These are phyloP conservation scores for Epichloe festucae DNA, from an alignment of 2,329 filamentous ascomycete genomes.

Conservation along the genomic window DNA sequence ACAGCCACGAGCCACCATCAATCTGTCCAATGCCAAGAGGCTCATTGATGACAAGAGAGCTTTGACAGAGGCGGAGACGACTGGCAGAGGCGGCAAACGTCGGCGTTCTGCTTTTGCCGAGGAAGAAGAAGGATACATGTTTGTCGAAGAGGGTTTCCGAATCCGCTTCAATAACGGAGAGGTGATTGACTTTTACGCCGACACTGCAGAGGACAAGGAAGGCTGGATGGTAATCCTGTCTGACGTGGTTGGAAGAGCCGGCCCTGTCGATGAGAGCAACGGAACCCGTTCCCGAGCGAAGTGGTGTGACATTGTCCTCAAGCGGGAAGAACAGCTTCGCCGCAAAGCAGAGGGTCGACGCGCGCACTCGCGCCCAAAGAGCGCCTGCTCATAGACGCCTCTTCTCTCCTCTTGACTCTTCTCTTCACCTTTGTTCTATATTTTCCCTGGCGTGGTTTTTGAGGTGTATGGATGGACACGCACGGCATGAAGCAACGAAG, in stretches of 20 bases:
- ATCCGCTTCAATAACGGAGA: conserved; percentile 98
- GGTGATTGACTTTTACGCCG: conserved; percentile 96
- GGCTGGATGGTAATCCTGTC: conserved; percentile 84
- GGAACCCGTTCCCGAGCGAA: conserved; percentile 36
- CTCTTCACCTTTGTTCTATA: neutral
- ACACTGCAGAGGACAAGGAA: conserved; percentile 76
- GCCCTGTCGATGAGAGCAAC: conserved; percentile 30
- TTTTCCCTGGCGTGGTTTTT: neutral
- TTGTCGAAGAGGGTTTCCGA: conserved; percentile 97
- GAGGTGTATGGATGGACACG: neutral
- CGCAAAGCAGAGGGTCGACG: conserved; percentile 39
- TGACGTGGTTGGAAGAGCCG: conserved; percentile 50
- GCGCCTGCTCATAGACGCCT: conserved; percentile 28
- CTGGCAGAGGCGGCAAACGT: conserved; percentile 61
- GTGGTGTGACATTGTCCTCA: conserved; percentile 57
- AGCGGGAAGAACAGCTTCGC: conserved; percentile 47
- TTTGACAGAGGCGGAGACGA: conserved; percentile 72
- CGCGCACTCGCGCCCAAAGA: conserved; percentile 45
- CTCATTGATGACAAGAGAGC: conserved; percentile 84
- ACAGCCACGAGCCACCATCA: conserved; percentile 93
- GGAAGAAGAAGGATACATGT: conserved; percentile 98
- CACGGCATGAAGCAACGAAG: conserved; percentile 3
- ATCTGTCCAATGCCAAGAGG: conserved; percentile 81
- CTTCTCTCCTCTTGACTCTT: neutral
- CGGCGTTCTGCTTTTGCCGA: conserved; percentile 93